phyloP scores from a whole-genome alignment of 768 basidiomycete genomes.

The Gloeopeniophorella convolvens region DNA sequence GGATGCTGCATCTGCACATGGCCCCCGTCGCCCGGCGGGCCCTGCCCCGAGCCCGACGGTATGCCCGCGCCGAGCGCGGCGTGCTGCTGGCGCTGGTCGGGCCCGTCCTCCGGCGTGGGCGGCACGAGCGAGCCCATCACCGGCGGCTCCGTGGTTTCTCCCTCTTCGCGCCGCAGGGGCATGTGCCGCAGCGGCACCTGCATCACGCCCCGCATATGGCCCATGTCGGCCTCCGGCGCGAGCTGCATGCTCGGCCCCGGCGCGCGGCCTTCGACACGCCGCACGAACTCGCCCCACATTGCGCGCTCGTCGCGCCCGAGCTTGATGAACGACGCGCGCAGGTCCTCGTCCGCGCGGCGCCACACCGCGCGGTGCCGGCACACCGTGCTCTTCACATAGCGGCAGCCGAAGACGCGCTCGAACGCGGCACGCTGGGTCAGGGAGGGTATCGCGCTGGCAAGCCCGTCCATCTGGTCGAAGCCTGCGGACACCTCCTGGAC shows the following conservation, averaged over 20 bases:
- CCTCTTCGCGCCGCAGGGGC: constrained; percentile 18
- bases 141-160: constrained; percentile 20
- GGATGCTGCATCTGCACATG: constrained; percentile 15
- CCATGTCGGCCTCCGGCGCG: constrained; percentile 14
- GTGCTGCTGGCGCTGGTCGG: constrained; percentile 13
- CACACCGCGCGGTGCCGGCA: constrained; percentile 67
- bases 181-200: constrained; percentile 14
- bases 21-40: constrained; percentile 12
- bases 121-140: constrained; percentile 28
- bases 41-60: constrained; percentile 6
- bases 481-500: constrained; percentile 59
- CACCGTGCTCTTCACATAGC: constrained; percentile 70
- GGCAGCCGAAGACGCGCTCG: constrained; percentile 61
- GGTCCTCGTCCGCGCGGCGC: constrained; percentile 43
- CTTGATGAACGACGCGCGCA: constrained; percentile 46
- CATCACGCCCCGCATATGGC: constrained; percentile 15
- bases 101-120: constrained; percentile 21
- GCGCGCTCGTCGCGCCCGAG: constrained; percentile 52
- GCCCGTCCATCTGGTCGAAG: constrained; percentile 44
- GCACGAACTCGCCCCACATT: constrained; percentile 65
- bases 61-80: constrained; percentile 1
- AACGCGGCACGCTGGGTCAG: constrained; percentile 63
- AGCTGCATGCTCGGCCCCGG: constrained; percentile 12
- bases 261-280: constrained; percentile 47
- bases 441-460: constrained; percentile 31